phyloP scores from a whole-genome alignment of 2,329 filamentous ascomycete species.

The Macrophomina tecta region DNA sequence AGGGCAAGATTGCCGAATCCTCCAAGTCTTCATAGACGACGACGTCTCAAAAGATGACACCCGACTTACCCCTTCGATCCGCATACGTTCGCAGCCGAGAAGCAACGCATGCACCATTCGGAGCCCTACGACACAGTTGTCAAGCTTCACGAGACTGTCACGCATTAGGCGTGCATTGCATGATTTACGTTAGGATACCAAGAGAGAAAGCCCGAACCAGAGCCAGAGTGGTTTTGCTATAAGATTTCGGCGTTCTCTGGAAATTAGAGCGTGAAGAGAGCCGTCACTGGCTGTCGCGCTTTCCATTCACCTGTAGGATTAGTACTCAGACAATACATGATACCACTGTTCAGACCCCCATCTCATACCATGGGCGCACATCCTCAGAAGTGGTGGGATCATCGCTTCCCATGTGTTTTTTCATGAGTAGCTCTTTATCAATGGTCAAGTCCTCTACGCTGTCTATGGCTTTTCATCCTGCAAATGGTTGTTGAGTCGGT shows the following conservation, averaged over 20 bases:
- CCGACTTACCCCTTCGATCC: not conserved
- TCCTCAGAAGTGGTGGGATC: not conserved
- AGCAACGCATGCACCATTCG: not conserved
- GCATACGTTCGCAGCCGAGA: not conserved
- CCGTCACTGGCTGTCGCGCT: conserved; percentile 1
- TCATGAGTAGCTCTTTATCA: no score
- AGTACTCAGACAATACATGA: conserved; percentile 10
- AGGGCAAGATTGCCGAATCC: conserved; percentile 34
- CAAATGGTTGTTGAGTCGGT: no score
- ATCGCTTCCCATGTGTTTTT: no score
- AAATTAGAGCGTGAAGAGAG: conserved; percentile 16
- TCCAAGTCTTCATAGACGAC: conserved; percentile 19
- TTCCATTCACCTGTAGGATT: conserved; percentile 10
- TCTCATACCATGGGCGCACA: not conserved
- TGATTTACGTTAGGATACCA: conserved; percentile 24
- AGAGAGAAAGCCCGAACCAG: conserved; percentile 3
- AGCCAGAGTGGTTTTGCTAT: conserved; percentile 13
- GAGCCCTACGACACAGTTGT: not conserved
- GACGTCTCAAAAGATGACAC: not conserved
- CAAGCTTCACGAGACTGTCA: conserved; percentile 5
- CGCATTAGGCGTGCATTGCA: conserved; percentile 16
- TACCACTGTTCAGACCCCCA: not conserved
- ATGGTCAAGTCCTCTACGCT: no score
- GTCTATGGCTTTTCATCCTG: no score
- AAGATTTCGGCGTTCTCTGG: conserved; percentile 20